Evolutionary conservation across 495 filamentous ascomycete genomes (phyloP).

Genomic region (Lineolata rhizophorae): DNA sequence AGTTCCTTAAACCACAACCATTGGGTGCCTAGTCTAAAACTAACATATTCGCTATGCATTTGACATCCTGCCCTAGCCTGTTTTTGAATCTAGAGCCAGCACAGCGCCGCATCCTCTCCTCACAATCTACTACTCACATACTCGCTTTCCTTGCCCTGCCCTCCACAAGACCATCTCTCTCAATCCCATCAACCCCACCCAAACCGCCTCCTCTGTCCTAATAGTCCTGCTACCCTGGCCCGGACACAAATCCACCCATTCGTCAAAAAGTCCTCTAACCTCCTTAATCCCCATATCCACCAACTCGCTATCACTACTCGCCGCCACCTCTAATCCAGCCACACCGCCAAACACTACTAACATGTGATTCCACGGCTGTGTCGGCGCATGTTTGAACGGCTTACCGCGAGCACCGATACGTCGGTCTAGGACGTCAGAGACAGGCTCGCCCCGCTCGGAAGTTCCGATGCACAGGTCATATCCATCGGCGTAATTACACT

Average conservation of each 20-base stretch:
- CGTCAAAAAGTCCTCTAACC: slow-evolving; percentile 46
- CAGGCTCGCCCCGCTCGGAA: slow-evolving; percentile 41
- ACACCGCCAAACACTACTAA: slow-evolving; percentile 57
- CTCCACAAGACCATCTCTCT: no score
- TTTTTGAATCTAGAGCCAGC: no score
- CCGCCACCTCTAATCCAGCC: slow-evolving; percentile 45
- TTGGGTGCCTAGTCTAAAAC: no score
- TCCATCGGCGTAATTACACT: slow-evolving; percentile 14
- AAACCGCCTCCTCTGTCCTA: slow-evolving; percentile 56
- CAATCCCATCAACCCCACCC: slow-evolving; percentile 40
- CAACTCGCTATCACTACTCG: slow-evolving; percentile 39
- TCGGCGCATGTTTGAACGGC: slow-evolving; percentile 39
- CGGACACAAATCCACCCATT: slow-evolving; percentile 54
- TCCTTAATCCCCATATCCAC: slow-evolving; percentile 29
- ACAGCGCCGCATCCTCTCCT: no score
- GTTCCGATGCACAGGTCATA: slow-evolving; percentile 47
- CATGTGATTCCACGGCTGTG: no score
- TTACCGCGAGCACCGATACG: background rate
- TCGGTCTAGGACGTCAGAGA: slow-evolving; percentile 12
- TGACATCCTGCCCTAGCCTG: no score
- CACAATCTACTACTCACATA: no score
- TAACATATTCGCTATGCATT: no score
- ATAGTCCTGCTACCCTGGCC: slow-evolving; percentile 58
- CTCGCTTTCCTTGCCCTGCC: no score
- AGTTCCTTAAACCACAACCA: no score